Evolutionary conservation across 495 filamentous ascomycete species (phyloP).

Genomic region (Aspergillus heteromorphus): DNA sequence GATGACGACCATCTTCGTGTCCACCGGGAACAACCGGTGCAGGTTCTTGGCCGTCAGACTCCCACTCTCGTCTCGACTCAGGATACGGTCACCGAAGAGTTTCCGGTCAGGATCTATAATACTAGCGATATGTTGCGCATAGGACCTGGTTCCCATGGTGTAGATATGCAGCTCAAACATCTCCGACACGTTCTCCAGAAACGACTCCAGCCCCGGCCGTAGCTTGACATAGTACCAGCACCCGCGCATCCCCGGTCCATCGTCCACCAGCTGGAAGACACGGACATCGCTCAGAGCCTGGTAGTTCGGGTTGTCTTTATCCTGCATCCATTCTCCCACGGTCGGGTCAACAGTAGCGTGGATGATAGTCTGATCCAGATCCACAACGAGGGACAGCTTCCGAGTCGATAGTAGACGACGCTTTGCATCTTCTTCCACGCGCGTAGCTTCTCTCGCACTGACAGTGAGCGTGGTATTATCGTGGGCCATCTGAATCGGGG

Average conservation of each 20-base stretch:
- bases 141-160: conserved; percentile 96
- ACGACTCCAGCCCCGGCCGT: conserved; percentile 82
- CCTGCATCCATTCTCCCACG: conserved; percentile 88
- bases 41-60: conserved; percentile 86
- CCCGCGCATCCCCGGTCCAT: conserved; percentile 65
- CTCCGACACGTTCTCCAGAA: conserved; percentile 71
- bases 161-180: conserved; percentile 97
- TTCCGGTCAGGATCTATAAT: conserved; percentile 88
- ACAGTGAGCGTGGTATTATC: conserved; percentile 77
- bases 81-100: conserved; percentile 88
- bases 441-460: conserved; percentile 66
- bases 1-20: conserved; percentile 98
- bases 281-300: conserved; percentile 83
- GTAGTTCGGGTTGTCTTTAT: conserved; percentile 84
- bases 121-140: conserved; percentile 84
- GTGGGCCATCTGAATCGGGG: conserved; percentile 88
- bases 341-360: conserved; percentile 97
- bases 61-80: conserved; percentile 94
- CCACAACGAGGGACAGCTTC: conserved; percentile 90
- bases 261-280: conserved; percentile 80
- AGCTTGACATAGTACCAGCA: conserved; percentile 98
- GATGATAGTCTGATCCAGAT: conserved; percentile 97
- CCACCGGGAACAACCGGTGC: conserved; percentile 87
- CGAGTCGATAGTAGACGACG: conserved; percentile 67
- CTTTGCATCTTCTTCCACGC: conserved; percentile 81